Evolutionary conservation across 805 yeast genomes (phyloP), one percentile per base, ranked within the genome.

Genomic region (Debaryomyces prosopidis): DNA sequence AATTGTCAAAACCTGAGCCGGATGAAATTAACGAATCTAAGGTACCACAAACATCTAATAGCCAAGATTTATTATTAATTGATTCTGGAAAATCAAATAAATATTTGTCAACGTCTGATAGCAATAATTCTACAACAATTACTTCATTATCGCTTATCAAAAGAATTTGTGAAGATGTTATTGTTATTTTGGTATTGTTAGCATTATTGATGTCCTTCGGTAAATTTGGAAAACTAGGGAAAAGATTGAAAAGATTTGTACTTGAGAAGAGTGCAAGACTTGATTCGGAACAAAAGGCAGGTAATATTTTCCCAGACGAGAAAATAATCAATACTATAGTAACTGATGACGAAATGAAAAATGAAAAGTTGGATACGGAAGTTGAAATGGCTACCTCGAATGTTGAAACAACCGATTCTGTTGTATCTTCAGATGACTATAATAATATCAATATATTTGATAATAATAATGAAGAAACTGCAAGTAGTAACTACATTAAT

Each of bases 161-260:
- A 43, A 59, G 79, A 46, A 58, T 75, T 4, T 56, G 74, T 43
- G 85, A 81, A 52, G 82, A 80, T 52, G 65, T 78, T n/a, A 51
- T 74, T 4, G 77, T 78, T 14, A 69, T 81, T 7, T 40, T 67
- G 4, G 51, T 71, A 1, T 63, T 76, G 7, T 43, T 74, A 15
- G 42, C 62, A 1, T 57, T 75, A 2, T 55, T 76, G 5, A 58
- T 71, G 26, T 48, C 63, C 1, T 56, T 77, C 15, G 68, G 77
- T 0, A 67, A 55, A 48, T 48, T 68, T 6, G 76, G 75, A 2
- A 23, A 66, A 4, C 46, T 72, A 23, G 18, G 47, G 11, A 49
- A 39, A 35, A 43, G 44, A 16, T 26, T 48, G 10, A 41, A 42
- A 27, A 36, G 32, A 16, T 30, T 47, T 7, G 26, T 46, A 0